Evolutionary conservation across 306 rosid species (phyloP).

Genomic region (Begonia fuchsioides): DNA sequence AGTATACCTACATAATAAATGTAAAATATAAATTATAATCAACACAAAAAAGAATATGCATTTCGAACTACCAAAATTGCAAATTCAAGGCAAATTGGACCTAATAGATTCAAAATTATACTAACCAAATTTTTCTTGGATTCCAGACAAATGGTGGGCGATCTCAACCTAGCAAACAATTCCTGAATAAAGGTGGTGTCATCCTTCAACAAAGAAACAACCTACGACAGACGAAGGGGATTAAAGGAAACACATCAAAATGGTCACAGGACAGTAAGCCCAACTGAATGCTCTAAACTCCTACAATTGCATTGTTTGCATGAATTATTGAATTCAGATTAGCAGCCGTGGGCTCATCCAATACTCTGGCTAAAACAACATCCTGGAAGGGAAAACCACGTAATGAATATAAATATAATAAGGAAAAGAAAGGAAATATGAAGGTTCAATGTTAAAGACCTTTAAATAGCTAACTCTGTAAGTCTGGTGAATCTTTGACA

Average conservation of each 20-base stretch:
- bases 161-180: constrained; percentile 71
- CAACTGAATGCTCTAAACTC: constrained; percentile 13
- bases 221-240: constrained; percentile 28
- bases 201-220: constrained; percentile 76
- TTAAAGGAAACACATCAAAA: too few relatives aligned
- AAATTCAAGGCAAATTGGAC: too few relatives aligned
- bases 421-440: too few relatives aligned
- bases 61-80: too few relatives aligned
- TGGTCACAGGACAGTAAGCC: not conserved
- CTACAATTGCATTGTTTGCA: constrained; percentile 70
- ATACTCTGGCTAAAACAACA: constrained; percentile 71
- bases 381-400: constrained; percentile 36
- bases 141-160: constrained; percentile 47
- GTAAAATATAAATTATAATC: too few relatives aligned
- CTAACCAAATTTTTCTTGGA: constrained; percentile 80
- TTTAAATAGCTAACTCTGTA: constrained; percentile 88
- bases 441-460: constrained; percentile 22
- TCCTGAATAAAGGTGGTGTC: constrained; percentile 88
- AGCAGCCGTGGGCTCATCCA: constrained; percentile 76
- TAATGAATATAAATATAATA: too few relatives aligned
- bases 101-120: too few relatives aligned
- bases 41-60: too few relatives aligned
- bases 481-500: constrained; percentile 94
- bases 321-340: constrained; percentile 84
- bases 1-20: constrained; percentile 46